Evolutionary conservation across 2,329 filamentous ascomycete genomes (phyloP).

Genomic region (Clarireedia paspali): DNA sequence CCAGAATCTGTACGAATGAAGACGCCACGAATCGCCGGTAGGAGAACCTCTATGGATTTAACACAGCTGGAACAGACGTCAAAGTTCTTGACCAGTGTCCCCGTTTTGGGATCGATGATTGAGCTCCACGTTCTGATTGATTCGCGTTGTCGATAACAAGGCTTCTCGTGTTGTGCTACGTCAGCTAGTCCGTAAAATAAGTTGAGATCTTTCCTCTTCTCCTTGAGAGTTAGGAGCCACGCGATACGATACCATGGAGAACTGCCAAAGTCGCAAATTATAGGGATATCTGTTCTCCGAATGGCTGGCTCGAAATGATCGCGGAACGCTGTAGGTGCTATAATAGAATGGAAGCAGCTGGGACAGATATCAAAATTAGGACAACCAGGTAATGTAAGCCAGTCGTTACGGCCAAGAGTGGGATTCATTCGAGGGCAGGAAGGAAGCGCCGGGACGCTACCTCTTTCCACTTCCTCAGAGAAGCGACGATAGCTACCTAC

Average conservation of each 20-base stretch:
- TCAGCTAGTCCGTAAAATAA: conserved; percentile 63
- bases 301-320: conserved; percentile 57
- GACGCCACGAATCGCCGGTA: conserved; percentile 62
- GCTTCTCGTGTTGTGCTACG: conserved; percentile 47
- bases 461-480: conserved; percentile 43
- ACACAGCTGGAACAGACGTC: conserved; percentile 69
- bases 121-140: conserved; percentile 65
- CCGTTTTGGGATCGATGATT: conserved; percentile 59
- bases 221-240: conserved; percentile 71
- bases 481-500: conserved; percentile 44
- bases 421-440: conserved; percentile 61
- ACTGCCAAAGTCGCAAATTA: conserved; percentile 72
- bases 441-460: conserved; percentile 44
- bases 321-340: conserved; percentile 59
- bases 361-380: conserved; percentile 76
- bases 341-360: conserved; percentile 65
- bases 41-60: conserved; percentile 61
- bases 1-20: conserved; percentile 40
- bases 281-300: conserved; percentile 46
- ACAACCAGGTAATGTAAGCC: conserved; percentile 68
- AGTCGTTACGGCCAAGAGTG: conserved; percentile 61
- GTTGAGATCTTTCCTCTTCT: conserved; percentile 55
- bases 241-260: conserved; percentile 77
- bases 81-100: conserved; percentile 61
- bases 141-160: conserved; percentile 50